These are phyloP conservation scores for Aphanomyces cochlioides DNA, from an alignment of 352 stramenopile genomes.

Conservation along the genomic window DNA sequence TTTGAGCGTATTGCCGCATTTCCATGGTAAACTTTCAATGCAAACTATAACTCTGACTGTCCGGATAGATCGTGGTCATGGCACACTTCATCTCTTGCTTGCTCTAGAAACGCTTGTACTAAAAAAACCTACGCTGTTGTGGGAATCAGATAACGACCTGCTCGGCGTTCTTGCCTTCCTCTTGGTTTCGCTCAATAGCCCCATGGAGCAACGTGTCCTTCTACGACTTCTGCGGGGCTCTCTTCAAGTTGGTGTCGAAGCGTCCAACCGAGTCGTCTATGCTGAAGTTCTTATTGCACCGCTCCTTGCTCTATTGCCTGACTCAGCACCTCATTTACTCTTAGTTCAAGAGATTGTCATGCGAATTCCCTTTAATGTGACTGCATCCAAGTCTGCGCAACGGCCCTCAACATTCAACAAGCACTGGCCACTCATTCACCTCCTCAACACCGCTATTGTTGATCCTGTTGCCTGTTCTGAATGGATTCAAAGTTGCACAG, in stretches of 20 bases:
- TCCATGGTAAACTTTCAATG: background rate
- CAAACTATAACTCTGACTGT: background rate
- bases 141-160: background rate
- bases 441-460: background rate
- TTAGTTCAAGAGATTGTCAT: constrained; percentile 34
- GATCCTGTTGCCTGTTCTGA: background rate
- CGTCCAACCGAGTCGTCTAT: constrained; percentile 39
- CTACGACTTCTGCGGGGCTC: constrained; percentile 1
- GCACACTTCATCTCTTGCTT: constrained; percentile 11
- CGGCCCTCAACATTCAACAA: background rate
- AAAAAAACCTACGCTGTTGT: background rate
- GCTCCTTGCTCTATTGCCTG: constrained; percentile 45
- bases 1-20: constrained; percentile 22
- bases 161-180: constrained; percentile 20
- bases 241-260: background rate
- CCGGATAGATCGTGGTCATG: background rate
- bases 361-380: constrained; percentile 34
- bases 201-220: background rate
- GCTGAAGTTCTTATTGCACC: constrained; percentile 58
- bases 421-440: constrained; percentile 12
- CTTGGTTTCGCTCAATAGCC: background rate
- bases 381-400: background rate
- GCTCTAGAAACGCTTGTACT: constrained; percentile 16
- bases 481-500: background rate
- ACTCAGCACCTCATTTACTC: constrained; percentile 38